Percentiles rank a stretch among this genome's conserved stretches.
phyloP scores from a whole-genome alignment of 1,284 basidiomycete genomes.

The Cutaneotrichosporon cutaneum region DNA sequence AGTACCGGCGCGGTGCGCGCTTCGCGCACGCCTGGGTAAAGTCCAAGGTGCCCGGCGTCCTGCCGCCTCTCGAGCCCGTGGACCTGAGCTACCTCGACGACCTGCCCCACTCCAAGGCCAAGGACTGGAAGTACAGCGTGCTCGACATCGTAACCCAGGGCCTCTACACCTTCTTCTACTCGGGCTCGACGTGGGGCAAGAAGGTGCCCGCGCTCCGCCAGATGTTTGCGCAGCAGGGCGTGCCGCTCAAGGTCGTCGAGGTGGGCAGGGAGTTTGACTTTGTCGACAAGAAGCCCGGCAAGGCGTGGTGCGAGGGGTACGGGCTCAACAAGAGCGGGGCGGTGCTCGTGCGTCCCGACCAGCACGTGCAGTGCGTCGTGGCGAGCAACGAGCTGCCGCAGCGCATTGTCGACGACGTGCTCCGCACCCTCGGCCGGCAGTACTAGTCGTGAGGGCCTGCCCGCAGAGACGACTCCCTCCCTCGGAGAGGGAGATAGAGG shows the following conservation, averaged over 20 bases:
- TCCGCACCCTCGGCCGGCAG: slow-evolving; percentile 8
- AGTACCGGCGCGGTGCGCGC: slow-evolving; percentile 26
- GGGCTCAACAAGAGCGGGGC: slow-evolving; percentile 19
- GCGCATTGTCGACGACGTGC: slow-evolving; percentile 4
- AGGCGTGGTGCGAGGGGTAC: slow-evolving; percentile 25
- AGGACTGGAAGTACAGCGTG: slow-evolving; percentile 23
- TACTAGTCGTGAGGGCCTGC: neutral
- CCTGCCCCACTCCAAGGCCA: slow-evolving; percentile 15
- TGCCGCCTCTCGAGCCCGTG: slow-evolving; percentile 18
- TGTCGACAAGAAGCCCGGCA: slow-evolving; percentile 22
- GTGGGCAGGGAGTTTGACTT: slow-evolving; percentile 28
- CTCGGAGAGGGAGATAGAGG: too few species aligned
- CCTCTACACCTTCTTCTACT: slow-evolving; percentile 22
- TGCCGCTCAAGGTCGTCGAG: slow-evolving; percentile 14
- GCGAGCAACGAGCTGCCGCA: neutral
- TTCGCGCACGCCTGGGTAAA: slow-evolving; percentile 30
- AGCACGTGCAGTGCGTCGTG: slow-evolving; percentile 25
- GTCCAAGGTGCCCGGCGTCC: slow-evolving; percentile 4
- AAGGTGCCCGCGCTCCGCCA: slow-evolving; percentile 14
- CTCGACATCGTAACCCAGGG: slow-evolving; percentile 24
- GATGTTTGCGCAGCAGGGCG: slow-evolving; percentile 7
- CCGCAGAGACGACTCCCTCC: too few species aligned
- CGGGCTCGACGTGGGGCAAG: slow-evolving; percentile 18
- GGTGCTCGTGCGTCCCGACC: slow-evolving; percentile 27
- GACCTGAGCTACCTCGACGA: slow-evolving; percentile 29